These are phyloP conservation scores for Phytophthora podocarpi DNA, from an alignment of 352 stramenopile species.

Conservation along the genomic window DNA sequence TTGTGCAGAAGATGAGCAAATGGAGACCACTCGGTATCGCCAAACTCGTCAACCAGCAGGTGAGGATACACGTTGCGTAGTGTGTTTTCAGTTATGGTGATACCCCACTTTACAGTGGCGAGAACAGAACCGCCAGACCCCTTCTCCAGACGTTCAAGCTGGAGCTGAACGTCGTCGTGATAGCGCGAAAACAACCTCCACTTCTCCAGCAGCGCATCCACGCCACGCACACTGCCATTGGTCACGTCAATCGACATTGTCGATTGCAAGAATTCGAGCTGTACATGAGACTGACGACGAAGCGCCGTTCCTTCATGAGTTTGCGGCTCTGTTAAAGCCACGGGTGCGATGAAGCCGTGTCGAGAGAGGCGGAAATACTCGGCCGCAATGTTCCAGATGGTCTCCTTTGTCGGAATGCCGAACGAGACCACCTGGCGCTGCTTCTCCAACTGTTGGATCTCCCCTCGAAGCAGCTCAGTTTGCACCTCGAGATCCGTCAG, in stretches of 20 bases:
- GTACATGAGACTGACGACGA: not conserved
- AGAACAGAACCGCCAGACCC: not conserved
- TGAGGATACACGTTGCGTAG: constrained; percentile 21
- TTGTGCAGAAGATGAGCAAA: not conserved
- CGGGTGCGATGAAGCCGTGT: constrained; percentile 15
- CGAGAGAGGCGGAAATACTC: constrained; percentile 26
- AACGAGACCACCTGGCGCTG: constrained; percentile 9
- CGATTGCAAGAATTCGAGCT: constrained; percentile 24
- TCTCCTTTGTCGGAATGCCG: not conserved
- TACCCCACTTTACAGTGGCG: not conserved
- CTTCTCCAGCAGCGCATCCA: constrained; percentile 17
- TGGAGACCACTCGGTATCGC: not conserved
- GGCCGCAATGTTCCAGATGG: constrained; percentile 11
- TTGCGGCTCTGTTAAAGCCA: too few species aligned
- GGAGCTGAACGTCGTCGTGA: constrained; percentile 18
- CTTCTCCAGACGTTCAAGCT: constrained; percentile 18
- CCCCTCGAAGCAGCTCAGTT: constrained; percentile 21
- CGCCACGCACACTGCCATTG: constrained; percentile 1
- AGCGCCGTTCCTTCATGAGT: not conserved
- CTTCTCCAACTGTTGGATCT: constrained; percentile 32
- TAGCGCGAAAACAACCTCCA: constrained; percentile 17
- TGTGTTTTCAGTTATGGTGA: constrained; percentile 24
- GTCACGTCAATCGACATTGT: constrained; percentile 11
- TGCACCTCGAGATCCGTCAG: constrained; percentile 18
- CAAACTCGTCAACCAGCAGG: constrained; percentile 3